Evolutionary conservation across 352 stramenopile genomes (phyloP).

Genomic region (Pseudoperonospora humuli): DNA sequence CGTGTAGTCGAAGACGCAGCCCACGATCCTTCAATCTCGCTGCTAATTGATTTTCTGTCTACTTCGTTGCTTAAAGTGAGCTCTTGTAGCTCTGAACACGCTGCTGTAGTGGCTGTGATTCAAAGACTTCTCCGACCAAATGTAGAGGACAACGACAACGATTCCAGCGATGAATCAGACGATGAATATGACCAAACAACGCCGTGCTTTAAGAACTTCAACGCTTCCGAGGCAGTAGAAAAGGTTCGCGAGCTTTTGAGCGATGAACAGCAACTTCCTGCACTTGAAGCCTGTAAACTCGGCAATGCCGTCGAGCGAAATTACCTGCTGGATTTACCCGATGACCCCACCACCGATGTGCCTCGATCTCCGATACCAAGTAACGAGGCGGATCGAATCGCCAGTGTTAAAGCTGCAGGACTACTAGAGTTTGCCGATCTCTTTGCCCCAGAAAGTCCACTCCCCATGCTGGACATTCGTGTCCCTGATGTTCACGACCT

Average conservation of each 20-base stretch:
- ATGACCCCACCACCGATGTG: slow-evolving; percentile 10
- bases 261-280: slow-evolving; percentile 11
- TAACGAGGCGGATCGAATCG: slow-evolving; percentile 18
- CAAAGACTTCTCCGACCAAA: slow-evolving; percentile 13
- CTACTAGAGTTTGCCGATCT: slow-evolving; percentile 27
- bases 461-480: too few relatives aligned
- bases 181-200: too few relatives aligned
- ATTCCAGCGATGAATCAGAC: slow-evolving; percentile 6
- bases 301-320: slow-evolving; percentile 26
- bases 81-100: slow-evolving; percentile 5
- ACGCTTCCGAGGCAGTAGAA: slow-evolving; percentile 1
- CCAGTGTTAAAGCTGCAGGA: slow-evolving; percentile 12
- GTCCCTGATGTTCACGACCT: slow-evolving; percentile 19
- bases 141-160: neutral
- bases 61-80: slow-evolving; percentile 17
- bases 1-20: slow-evolving; percentile 15
- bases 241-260: slow-evolving; percentile 7
- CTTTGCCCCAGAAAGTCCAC: slow-evolving; percentile 11
- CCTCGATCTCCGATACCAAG: slow-evolving; percentile 24
- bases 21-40: slow-evolving; percentile 1
- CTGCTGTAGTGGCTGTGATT: slow-evolving; percentile 26
- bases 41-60: slow-evolving; percentile 24
- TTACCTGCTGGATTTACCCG: slow-evolving; percentile 31
- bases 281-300: slow-evolving; percentile 18
- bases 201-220: neutral